Base-by-base conservation (phyloP, 2,329 filamentous ascomycete species). In the Madurella mycetomatis region DNA sequence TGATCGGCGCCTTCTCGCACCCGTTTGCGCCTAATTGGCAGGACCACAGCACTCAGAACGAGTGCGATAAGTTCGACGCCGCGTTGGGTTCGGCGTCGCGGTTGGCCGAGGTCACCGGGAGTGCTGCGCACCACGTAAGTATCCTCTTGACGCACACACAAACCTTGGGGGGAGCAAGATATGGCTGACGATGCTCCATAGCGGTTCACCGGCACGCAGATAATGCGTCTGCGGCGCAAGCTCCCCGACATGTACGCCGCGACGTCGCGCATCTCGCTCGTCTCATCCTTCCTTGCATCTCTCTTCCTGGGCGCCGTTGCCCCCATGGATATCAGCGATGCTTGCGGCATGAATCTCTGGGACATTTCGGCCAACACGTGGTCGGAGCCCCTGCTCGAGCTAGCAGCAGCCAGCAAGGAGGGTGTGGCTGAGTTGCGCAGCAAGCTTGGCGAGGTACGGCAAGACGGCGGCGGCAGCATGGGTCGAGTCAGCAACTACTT, bases 201-300 rank as follows among this genome's bases (percentile, higher is more conserved):
- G 88, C 87, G 94, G 58, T 99, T 99, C 75, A 97, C 92, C 25
- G 94, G 94, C n/a, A 88, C 90, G 2, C 94, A 99, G 71, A 97
- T 99, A 65, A 82, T 96, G 71, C 84, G 92, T 12, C 91, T 96
- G 69, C 86, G 87, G 62, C 81, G 84, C 53, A 88, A 88, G 60
- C 82, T 92, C 60, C 90, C 92, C 1, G 81, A 88, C 4, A 86
- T 90, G 62, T 97, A 97, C 72, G 78, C 81, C 57, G 81, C 83
- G 31, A 96, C 94, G 0, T 79, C 84, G 11, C 85, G 90, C 53
- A 96, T 99, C 67, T 95, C 91, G 1, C 86, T 97, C 44, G 92
- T 96, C 13, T 97, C 92, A 0, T 96, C 92, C 0, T 99, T 96
- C 77, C 79, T 97, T 49, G 92, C 92, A 2, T 96, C 92, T 0